phyloP scores from a whole-genome alignment of 73 alveolate genomes.

The Paramecium sonneborni region DNA sequence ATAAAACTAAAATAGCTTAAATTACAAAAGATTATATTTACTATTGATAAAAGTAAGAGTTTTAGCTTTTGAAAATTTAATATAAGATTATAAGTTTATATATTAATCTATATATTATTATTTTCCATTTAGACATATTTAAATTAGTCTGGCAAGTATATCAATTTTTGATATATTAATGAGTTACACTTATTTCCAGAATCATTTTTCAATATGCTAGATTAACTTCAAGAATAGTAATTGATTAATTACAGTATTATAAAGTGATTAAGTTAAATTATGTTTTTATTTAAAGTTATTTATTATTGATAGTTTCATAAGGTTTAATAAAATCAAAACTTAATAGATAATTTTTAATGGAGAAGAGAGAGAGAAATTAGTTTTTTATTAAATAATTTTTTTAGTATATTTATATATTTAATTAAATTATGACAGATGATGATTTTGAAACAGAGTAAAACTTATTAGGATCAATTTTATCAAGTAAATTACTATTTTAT shows the following conservation, averaged over 20 bases:
- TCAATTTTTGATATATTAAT: too few relatives aligned
- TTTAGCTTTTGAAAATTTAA: too few relatives aligned
- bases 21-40: background rate
- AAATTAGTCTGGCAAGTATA: too few relatives aligned
- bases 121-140: too few relatives aligned
- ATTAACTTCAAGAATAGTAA: too few relatives aligned
- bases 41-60: too few relatives aligned
- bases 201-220: background rate
- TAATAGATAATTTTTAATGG: background rate
- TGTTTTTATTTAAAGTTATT: background rate
- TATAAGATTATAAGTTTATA: too few relatives aligned
- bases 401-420: background rate
- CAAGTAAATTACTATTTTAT: background rate
- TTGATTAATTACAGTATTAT: too few relatives aligned
- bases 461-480: background rate
- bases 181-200: too few relatives aligned
- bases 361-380: background rate
- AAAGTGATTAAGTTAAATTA: too few relatives aligned
- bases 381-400: background rate
- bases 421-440: conserved; percentile 26
- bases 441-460: background rate
- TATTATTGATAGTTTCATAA: background rate
- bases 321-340: background rate
- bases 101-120: too few relatives aligned
- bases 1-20: background rate